Base-by-base conservation (phyloP, 2,329 filamentous ascomycete genomes). In the Domatiomyces globalis region DNA sequence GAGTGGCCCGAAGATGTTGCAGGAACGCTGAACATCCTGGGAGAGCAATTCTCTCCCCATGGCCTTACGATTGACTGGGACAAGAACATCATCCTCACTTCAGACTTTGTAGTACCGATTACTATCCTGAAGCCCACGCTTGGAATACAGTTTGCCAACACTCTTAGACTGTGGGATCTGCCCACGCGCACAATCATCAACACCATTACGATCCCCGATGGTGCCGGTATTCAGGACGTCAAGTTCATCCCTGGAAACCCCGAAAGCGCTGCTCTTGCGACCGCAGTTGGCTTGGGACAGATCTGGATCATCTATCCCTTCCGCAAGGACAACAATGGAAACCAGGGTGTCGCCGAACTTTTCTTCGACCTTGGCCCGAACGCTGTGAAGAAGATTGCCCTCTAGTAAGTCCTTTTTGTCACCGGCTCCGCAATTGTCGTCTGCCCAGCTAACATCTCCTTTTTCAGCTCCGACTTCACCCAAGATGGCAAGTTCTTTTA, bases 231-330 rank as follows among this genome's bases (percentile, higher is more conserved):
- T 48, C 78, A 81, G 60, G 78, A 82, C 56, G 75, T 82, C 60
- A 82, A 82, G 63, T 80, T 81, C 66, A 81, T 81, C 55, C 79
- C 78, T 1, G 74, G 75, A 7, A 77, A 81, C 68, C 61, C 67
- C 5, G 78, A 81, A 55, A 69, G 68, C 33, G 78, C 78, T 29
- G 78, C 78, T 9, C 66, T 81, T 20, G 78, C 78, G 7, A 80
- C 77, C 10, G 78, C 79, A 15, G 78, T 81, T 18, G 71, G 74
- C 29, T 71, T 75, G 2, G 78, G 77, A 8, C 72, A 81, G 59
- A 75, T 81, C 57, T 82, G 78, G 78, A 75, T 81, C 63, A 80
- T 83, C 65, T 81, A 81, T 62, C 79, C 79, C 19, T 75, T 75
- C 69, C 74, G 76, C 56, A 73, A 69, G 54, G 70, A 79, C 58